These are phyloP conservation scores for Miamiensis avidus DNA, from an alignment of 169 alveolate species.

Conservation along the genomic window DNA sequence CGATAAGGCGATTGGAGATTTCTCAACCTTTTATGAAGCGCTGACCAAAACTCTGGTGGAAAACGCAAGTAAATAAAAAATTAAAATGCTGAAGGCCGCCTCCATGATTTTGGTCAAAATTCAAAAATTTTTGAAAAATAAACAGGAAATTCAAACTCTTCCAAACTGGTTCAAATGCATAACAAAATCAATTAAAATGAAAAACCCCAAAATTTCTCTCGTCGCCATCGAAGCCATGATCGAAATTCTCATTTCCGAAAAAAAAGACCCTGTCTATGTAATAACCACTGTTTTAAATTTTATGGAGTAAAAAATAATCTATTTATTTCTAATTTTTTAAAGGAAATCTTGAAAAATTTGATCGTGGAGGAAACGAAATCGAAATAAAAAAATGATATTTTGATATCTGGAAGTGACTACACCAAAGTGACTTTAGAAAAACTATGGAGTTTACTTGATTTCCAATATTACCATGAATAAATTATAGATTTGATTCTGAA, in stretches of 20 bases:
- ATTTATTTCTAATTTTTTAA: too few relatives aligned
- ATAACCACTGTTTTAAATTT: too few relatives aligned
- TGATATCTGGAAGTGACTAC: conserved; percentile 32
- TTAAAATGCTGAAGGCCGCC: background rate
- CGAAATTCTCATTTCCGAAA: conserved; percentile 34
- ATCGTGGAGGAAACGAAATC: conserved; percentile 37
- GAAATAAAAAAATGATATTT: conserved; percentile 13
- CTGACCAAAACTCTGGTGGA: conserved; percentile 21
- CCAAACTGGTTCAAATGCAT: conserved; percentile 46
- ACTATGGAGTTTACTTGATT: conserved; percentile 45
- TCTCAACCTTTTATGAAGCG: conserved; percentile 10
- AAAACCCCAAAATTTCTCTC: conserved; percentile 38
- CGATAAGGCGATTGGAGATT: conserved; percentile 32
- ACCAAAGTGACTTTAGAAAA: conserved; percentile 48
- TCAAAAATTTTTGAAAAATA: conserved; percentile 23
- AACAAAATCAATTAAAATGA: conserved; percentile 28
- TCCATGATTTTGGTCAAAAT: conserved; percentile 19
- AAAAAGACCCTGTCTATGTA: conserved; percentile 32
- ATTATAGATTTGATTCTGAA: conserved; percentile 44
- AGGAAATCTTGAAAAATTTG: conserved; percentile 22
- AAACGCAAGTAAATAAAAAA: background rate
- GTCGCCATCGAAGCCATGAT: conserved; percentile 46
- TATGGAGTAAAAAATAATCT: background rate
- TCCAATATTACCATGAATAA: conserved; percentile 36
- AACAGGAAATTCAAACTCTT: conserved; percentile 20